Conservation (phyloP, 2,329 filamentous ascomycete species). For the Botrytis byssoidea region DNA sequence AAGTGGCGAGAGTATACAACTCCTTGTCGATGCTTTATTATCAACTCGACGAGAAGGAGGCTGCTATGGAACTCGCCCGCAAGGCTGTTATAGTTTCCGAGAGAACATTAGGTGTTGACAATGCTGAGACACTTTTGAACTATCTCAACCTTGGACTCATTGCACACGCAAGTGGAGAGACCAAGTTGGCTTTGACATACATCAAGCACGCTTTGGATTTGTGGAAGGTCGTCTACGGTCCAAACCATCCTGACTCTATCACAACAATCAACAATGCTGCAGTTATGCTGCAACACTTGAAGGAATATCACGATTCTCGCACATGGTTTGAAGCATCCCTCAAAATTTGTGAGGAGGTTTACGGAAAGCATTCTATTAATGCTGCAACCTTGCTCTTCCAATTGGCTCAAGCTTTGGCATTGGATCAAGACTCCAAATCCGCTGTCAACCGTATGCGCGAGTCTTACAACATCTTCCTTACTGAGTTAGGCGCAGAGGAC, state of each 20-base stretch:
- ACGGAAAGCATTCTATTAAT: slow-evolving; percentile 86
- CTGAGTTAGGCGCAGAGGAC: slow-evolving; percentile 81
- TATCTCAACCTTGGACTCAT: slow-evolving; percentile 96
- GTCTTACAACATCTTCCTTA: slow-evolving; percentile 92
- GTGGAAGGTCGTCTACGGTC: slow-evolving; percentile 96
- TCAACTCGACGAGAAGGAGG: slow-evolving; percentile 95
- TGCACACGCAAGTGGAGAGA: slow-evolving; percentile 88
- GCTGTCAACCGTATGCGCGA: slow-evolving; percentile 94
- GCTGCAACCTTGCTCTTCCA: slow-evolving; percentile 95
- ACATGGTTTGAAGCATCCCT: slow-evolving; percentile 96
- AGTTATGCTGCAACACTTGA: slow-evolving; percentile 95
- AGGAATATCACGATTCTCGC: slow-evolving; percentile 91
- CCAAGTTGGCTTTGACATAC: slow-evolving; percentile 80
- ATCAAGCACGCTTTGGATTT: slow-evolving; percentile 90
- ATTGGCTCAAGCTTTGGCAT: slow-evolving; percentile 87
- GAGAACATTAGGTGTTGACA: slow-evolving; percentile 89
- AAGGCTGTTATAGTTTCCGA: slow-evolving; percentile 97
- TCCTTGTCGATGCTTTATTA: slow-evolving; percentile 95
- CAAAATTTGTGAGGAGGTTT: slow-evolving; percentile 82
- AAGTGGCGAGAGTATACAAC: slow-evolving; percentile 94
- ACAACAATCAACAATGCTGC: slow-evolving; percentile 98
- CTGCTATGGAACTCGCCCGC: slow-evolving; percentile 88
- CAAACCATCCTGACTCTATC: slow-evolving; percentile 93
- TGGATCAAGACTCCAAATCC: slow-evolving; percentile 92
- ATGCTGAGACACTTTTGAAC: slow-evolving; percentile 87